Conservation (phyloP, 768 basidiomycete genomes). For the Dacryopinax spathularia region DNA sequence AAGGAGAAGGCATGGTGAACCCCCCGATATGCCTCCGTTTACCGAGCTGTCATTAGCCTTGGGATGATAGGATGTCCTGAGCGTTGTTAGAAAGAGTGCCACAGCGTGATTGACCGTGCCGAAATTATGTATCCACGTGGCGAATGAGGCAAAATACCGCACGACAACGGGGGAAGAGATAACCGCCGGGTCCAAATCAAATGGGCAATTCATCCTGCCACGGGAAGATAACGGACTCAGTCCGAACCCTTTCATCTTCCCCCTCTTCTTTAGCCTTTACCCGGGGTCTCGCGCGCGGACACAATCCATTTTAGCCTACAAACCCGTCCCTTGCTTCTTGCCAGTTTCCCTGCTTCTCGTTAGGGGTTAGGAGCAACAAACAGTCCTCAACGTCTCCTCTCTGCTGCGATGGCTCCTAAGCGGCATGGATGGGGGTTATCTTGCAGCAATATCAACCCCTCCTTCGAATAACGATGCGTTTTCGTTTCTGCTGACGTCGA, state of each 20-base stretch:
- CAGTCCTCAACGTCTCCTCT: background rate
- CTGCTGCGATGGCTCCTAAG: background rate
- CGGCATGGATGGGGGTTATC: background rate
- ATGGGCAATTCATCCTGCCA: background rate
- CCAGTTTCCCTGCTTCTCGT: background rate
- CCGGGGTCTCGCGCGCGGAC: background rate
- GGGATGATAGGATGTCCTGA: background rate
- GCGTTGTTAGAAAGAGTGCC: background rate
- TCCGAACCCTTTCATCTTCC: background rate
- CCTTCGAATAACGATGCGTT: background rate
- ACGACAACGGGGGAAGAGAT: background rate
- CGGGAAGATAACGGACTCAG: background rate
- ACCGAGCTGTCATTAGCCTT: background rate
- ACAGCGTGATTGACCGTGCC: background rate
- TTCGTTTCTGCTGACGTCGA: background rate
- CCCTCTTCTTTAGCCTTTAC: background rate
- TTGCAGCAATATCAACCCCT: background rate
- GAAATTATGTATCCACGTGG: background rate
- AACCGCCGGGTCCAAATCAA: constrained; percentile 3
- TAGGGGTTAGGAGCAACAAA: background rate
- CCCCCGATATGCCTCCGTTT: constrained; percentile 2
- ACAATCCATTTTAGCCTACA: background rate
- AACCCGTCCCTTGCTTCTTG: background rate
- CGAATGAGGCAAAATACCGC: background rate
- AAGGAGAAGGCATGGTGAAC: background rate